Evolutionary conservation across 2,329 filamentous ascomycete species (phyloP).

Genomic region (Colletotrichum scovillei): DNA sequence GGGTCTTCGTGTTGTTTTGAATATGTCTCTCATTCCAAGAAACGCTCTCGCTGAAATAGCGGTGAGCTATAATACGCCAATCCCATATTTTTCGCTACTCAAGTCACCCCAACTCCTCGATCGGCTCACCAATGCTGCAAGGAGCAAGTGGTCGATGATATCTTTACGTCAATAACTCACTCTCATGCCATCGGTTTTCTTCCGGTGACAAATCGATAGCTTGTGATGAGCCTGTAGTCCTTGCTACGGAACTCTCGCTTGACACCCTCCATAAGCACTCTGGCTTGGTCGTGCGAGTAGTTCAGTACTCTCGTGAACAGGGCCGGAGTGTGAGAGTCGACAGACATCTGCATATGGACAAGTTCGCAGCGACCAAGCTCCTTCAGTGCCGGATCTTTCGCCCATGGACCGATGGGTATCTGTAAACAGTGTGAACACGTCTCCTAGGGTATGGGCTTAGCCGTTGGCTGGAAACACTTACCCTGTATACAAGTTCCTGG

Average conservation of each 20-base stretch:
- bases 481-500: constrained; percentile 43
- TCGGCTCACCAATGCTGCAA: not conserved
- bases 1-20: not conserved
- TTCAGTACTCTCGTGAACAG: constrained; percentile 51
- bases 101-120: not conserved
- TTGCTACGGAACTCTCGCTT: constrained; percentile 49
- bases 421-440: constrained; percentile 28
- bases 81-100: not conserved
- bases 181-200: constrained; percentile 37
- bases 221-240: constrained; percentile 47
- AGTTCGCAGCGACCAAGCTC: constrained; percentile 50
- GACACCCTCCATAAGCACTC: constrained; percentile 55
- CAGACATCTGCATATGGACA: constrained; percentile 55
- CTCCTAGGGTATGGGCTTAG: fast-evolving
- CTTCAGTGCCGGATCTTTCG: constrained; percentile 49
- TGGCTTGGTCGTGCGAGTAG: constrained; percentile 53
- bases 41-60: not conserved
- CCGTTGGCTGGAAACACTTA: constrained; percentile 33
- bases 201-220: constrained; percentile 48
- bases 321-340: constrained; percentile 53
- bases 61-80: not conserved
- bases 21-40: not conserved
- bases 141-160: not conserved
- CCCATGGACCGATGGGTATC: constrained; percentile 53
- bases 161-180: too few species aligned